Conservation (phyloP, 331 rosid genomes). For the Arachis monticola region DNA sequence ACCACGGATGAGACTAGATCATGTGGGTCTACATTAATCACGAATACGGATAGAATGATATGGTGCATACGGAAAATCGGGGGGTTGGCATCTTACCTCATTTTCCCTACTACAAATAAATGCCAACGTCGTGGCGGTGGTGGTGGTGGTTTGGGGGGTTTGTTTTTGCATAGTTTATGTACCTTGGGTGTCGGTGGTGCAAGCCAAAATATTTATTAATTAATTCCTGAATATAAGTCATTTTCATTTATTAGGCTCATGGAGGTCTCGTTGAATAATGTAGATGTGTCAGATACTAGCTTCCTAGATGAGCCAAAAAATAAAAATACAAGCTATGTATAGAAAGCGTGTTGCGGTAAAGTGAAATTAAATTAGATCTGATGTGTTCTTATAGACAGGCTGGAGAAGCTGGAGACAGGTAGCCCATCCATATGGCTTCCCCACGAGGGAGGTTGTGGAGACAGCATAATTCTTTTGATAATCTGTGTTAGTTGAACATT, state of each 20-base stretch:
- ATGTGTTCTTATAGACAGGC: slow-evolving; percentile 54
- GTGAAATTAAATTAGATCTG: slow-evolving; percentile 42
- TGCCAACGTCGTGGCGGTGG: too few species aligned
- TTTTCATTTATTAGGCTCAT: slow-evolving; percentile 51
- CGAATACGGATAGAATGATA: slow-evolving; percentile 47
- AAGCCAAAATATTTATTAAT: slow-evolving; percentile 31
- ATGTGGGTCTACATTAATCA: slow-evolving; percentile 35
- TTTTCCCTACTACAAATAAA: slow-evolving; percentile 38
- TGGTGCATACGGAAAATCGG: slow-evolving; percentile 64
- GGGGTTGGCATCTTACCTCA: slow-evolving; percentile 33
- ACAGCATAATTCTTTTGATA: slow-evolving; percentile 32
- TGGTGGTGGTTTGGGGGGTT: too few species aligned
- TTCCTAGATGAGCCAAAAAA: slow-evolving; percentile 38
- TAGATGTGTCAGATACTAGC: slow-evolving; percentile 44
- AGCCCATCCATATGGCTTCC: slow-evolving; percentile 50
- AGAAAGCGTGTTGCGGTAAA: slow-evolving; percentile 36
- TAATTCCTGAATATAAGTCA: slow-evolving; percentile 25
- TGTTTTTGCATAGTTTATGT: background rate
- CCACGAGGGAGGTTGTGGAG: slow-evolving; percentile 47
- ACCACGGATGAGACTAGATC: slow-evolving; percentile 26
- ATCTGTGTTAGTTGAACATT: slow-evolving; percentile 16
- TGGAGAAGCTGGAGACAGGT: slow-evolving; percentile 57
- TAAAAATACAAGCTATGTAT: slow-evolving; percentile 20
- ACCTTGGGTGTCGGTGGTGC: slow-evolving; percentile 73
- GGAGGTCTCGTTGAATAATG: slow-evolving; percentile 46